Evolutionary conservation across 805 yeast genomes (phyloP).

Genomic region (Metschnikowia kunwiensis): DNA sequence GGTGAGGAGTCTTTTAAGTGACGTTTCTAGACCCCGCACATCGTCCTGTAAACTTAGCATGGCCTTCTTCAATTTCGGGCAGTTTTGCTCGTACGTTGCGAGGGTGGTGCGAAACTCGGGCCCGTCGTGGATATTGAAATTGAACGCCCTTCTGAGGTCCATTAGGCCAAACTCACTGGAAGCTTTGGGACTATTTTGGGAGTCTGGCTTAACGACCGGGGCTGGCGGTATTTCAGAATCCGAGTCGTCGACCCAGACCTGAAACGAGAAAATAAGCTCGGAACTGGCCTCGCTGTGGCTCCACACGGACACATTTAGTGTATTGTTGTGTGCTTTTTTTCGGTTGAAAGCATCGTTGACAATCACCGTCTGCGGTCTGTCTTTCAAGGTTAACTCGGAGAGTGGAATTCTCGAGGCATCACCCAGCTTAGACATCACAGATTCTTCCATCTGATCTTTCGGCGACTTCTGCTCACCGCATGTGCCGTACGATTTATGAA

Average conservation of each 20-base stretch:
- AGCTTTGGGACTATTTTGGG: neutral
- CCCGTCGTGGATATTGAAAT: constrained; percentile 40
- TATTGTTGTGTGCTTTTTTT: neutral
- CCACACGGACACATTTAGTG: constrained; percentile 15
- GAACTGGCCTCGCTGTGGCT: constrained; percentile 4
- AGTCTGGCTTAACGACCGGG: neutral
- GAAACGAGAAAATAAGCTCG: constrained; percentile 5
- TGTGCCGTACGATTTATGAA: constrained; percentile 26
- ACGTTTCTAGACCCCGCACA: constrained; percentile 27
- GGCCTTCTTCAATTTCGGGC: constrained; percentile 28
- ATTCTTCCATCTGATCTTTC: constrained; percentile 11
- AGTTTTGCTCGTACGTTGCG: constrained; percentile 27
- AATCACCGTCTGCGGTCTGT: constrained; percentile 12
- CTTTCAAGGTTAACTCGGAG: constrained; percentile 26
- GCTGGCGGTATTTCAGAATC: neutral
- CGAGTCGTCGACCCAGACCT: constrained; percentile 6
- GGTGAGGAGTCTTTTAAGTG: constrained; percentile 20
- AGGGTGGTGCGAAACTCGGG: constrained; percentile 40
- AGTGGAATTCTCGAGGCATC: constrained; percentile 33
- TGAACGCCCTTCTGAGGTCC: constrained; percentile 27
- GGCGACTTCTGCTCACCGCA: neutral
- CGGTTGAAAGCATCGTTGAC: constrained; percentile 15
- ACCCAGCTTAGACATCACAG: constrained; percentile 7
- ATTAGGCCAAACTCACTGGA: constrained; percentile 8
- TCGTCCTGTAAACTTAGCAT: constrained; percentile 30